Evolutionary conservation across 805 yeast species (phyloP).

Genomic region (Candida tammaniensis): DNA sequence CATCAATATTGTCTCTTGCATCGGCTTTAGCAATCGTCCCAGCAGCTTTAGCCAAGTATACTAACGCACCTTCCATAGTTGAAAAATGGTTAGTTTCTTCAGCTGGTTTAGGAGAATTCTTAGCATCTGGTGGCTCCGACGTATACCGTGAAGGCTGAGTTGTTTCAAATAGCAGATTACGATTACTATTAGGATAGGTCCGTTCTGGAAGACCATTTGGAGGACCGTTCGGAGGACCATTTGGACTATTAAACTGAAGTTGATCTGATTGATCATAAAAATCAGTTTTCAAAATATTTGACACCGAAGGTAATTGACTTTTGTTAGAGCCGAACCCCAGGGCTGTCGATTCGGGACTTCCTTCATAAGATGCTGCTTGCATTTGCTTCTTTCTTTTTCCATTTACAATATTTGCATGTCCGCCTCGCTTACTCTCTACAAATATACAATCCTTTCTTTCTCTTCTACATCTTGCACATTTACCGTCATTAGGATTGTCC

Average conservation of each 20-base stretch:
- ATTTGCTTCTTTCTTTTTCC: slow-evolving; percentile 45
- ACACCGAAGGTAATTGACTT: slow-evolving; percentile 13
- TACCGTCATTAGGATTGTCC: slow-evolving; percentile 70
- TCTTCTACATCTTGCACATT: slow-evolving; percentile 81
- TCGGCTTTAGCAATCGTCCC: slow-evolving; percentile 72
- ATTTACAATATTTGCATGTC: slow-evolving; percentile 28
- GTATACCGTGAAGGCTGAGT: slow-evolving; percentile 4
- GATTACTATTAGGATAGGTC: background rate
- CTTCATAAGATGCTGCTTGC: too few species aligned
- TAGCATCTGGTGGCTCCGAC: background rate
- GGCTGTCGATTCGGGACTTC: too few species aligned
- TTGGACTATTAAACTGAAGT: background rate
- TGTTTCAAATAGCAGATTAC: background rate
- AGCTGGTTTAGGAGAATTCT: background rate
- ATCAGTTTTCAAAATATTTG: slow-evolving; percentile 13
- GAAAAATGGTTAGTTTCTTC: slow-evolving; percentile 28
- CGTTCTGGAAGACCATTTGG: background rate
- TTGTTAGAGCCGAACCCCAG: background rate
- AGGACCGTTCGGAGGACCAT: background rate
- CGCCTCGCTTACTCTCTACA: slow-evolving; percentile 38
- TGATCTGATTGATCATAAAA: background rate
- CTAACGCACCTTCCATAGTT: slow-evolving; percentile 59
- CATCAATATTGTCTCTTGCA: slow-evolving; percentile 59
- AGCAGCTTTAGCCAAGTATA: slow-evolving; percentile 74
- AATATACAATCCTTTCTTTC: slow-evolving; percentile 81